phyloP scores from a whole-genome alignment of 2,329 filamentous ascomycete genomes.

The Elsinoe batatas region DNA sequence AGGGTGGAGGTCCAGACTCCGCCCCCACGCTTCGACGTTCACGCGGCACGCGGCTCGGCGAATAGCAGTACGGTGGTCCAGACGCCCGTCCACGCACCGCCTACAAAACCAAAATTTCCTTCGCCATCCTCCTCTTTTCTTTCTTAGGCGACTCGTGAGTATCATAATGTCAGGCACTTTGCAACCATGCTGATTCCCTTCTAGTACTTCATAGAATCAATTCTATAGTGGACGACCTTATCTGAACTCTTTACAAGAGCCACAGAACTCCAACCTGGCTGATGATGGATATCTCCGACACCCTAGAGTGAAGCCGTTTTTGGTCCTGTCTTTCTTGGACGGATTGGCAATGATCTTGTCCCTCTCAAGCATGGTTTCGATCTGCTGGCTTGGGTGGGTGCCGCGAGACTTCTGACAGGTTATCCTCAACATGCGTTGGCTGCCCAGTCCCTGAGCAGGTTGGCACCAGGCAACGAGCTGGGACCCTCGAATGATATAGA shows the following conservation, averaged over 20 bases:
- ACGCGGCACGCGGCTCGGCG: neutral
- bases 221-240: constrained; percentile 94
- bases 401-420: constrained; percentile 19
- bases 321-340: constrained; percentile 8
- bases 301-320: constrained; percentile 68
- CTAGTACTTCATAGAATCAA: constrained; percentile 59
- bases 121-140: constrained; percentile 15
- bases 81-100: neutral
- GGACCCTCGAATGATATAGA: neutral
- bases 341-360: constrained; percentile 18
- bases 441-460: too few species aligned
- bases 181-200: neutral
- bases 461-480: neutral
- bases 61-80: neutral
- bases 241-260: constrained; percentile 89
- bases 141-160: constrained; percentile 17
- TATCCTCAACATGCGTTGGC: neutral
- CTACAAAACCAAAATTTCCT: constrained; percentile 12
- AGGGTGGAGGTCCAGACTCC: neutral
- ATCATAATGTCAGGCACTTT: neutral
- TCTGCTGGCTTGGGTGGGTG: constrained; percentile 16
- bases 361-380: constrained; percentile 17
- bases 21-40: neutral
- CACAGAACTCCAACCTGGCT: constrained; percentile 89
- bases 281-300: constrained; percentile 78